A percentile compares a stretch with the other conserved stretches of the same genome.
Evolutionary conservation across 1,284 basidiomycete species (phyloP).

Genomic region (Sanghuangporus weigelae): DNA sequence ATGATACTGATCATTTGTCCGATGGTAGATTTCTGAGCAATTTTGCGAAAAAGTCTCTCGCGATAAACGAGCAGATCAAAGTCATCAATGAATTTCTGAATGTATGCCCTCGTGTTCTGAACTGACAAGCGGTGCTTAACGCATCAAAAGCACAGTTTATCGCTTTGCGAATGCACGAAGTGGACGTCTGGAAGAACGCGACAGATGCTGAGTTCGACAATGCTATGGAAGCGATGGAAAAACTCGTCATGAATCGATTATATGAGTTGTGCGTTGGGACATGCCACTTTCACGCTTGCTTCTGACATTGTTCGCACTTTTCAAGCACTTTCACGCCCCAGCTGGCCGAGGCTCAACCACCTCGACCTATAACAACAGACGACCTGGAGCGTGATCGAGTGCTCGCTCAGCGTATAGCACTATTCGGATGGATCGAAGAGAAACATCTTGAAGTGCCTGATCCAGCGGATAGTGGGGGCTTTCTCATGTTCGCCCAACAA

Average conservation of each 20-base stretch:
- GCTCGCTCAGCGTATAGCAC: conserved; percentile 82
- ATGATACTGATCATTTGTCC: conserved; percentile 1
- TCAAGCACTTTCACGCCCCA: conserved; percentile 86
- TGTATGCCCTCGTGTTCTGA: conserved; percentile 42
- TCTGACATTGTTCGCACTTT: conserved; percentile 2
- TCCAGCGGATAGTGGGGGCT: conserved; percentile 69
- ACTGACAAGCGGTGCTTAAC: conserved; percentile 10
- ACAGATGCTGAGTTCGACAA: conserved; percentile 89
- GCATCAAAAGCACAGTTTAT: conserved; percentile 63
- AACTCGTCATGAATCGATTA: conserved; percentile 96
- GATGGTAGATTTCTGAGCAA: conserved; percentile 77
- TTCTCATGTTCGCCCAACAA: conserved; percentile 92
- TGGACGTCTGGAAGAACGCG: conserved; percentile 76
- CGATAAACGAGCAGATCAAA: conserved; percentile 87
- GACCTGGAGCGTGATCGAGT: conserved; percentile 94
- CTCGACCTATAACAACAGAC: conserved; percentile 84
- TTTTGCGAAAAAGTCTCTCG: conserved; percentile 85
- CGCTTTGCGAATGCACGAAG: conserved; percentile 76
- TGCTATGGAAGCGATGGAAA: conserved; percentile 98
- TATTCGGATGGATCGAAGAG: conserved; percentile 90
- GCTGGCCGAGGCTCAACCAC: conserved; percentile 55
- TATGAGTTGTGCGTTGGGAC: conserved; percentile 80
- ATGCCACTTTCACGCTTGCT: neutral
- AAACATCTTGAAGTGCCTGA: conserved; percentile 84
- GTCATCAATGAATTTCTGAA: conserved; percentile 88